Evolutionary conservation across 345 rosid species (phyloP), one percentile per base, ranked within the genome.

Genomic region (Melaleuca quinquenervia): DNA sequence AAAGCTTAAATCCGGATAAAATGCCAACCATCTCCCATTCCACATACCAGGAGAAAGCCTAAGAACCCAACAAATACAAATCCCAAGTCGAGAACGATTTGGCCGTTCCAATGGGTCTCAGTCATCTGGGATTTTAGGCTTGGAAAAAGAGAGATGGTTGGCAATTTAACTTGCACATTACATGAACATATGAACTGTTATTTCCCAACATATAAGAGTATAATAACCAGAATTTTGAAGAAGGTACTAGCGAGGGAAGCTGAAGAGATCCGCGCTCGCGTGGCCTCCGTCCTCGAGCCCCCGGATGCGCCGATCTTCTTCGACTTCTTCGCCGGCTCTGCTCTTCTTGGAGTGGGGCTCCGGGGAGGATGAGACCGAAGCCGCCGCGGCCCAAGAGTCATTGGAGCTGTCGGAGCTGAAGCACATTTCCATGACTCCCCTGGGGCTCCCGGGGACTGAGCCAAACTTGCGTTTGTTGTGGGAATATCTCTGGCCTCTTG

Each of bases 391-490:
- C 94, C 93, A 92, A 9, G 93, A 91, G 83, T 91, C 93, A 84
- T 90, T 90, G 22, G 95, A 93, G 86, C 91, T 89, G 29, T 91
- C 95, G 29, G 95, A 92, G 90, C 95, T 92, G 87, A 93, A 93
- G 41, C 93, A 93, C 87, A 89, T 89, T 62, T 93, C 98, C 87
- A 95, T 92, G 76, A 94, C 94, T 3, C 94, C 95, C 52, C 91
- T 92, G 78, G 96, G 98, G 89, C 98, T 95, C 44, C 93, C 91
- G 1, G 96, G 93, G 32, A 87, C 80, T 6, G 94, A 91, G n/a
- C 88, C 88, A 26, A 88, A 90, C 86, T 89, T 93, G 74, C 96
- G 92, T 58, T 92, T 94, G 70, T 88, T 89, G 87, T 86, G 87
- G 85, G 85, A 85, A 82, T 29, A 74, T 50, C 58, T 50, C 64